Evolutionary conservation across 306 rosid genomes (phyloP).

Genomic region (Cucumis sativus): DNA sequence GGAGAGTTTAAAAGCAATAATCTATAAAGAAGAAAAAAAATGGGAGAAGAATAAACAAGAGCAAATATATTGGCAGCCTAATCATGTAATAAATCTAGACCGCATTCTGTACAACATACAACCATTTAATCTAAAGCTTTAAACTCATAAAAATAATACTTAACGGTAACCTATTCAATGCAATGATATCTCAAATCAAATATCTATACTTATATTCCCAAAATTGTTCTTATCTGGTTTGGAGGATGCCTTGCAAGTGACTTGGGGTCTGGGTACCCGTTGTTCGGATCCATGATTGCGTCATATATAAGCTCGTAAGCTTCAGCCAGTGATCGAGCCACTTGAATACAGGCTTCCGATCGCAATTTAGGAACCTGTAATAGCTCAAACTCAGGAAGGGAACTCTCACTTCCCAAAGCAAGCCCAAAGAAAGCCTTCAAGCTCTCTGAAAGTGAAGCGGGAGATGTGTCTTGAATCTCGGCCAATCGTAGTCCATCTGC

Average conservation of each 20-base stretch:
- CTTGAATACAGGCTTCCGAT: constrained; percentile 71
- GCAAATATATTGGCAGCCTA: not conserved
- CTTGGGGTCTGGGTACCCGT: constrained; percentile 75
- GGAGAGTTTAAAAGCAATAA: not conserved
- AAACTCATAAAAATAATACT: not conserved
- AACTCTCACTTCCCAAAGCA: constrained; percentile 77
- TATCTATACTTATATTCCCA: constrained; percentile 48
- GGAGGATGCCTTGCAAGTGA: constrained; percentile 97
- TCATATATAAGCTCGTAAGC: constrained; percentile 65
- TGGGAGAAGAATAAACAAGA: not conserved
- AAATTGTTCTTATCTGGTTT: constrained; percentile 89
- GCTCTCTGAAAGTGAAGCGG: constrained; percentile 56
- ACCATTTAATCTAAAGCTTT: not conserved
- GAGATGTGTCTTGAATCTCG: constrained; percentile 57
- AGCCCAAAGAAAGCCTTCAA: constrained; percentile 75
- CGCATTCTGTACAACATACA: not conserved
- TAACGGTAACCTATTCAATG: not conserved
- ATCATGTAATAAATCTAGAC: not conserved
- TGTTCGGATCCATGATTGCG: constrained; percentile 78
- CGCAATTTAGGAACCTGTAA: constrained; percentile 89
- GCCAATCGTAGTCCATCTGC: constrained; percentile 38
- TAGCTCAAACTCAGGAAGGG: constrained; percentile 87
- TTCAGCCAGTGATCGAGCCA: constrained; percentile 69
- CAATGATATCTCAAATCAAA: not conserved
- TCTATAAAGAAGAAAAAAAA: not conserved